Evolutionary conservation across 1,284 basidiomycete species (phyloP).

Genomic region (Moesziomyces antarcticus): DNA sequence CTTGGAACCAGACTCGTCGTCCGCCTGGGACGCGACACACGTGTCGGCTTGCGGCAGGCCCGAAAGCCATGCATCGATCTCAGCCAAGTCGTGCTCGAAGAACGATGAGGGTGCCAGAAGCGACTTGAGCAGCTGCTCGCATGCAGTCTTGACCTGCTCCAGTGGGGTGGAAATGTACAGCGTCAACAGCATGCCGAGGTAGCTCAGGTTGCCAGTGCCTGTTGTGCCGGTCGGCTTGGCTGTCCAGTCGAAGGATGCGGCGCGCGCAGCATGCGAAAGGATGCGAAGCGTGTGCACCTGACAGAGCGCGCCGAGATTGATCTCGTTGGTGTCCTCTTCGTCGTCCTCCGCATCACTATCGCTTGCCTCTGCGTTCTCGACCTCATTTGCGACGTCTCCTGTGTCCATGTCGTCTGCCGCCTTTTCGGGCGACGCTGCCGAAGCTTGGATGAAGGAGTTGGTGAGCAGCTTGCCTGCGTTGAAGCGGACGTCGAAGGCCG

Average conservation of each 20-base stretch:
- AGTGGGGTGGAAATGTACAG: slow-evolving; percentile 35
- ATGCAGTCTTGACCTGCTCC: slow-evolving; percentile 36
- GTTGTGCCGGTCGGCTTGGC: slow-evolving; percentile 74
- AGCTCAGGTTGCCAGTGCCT: slow-evolving; percentile 69
- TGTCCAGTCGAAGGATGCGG: slow-evolving; percentile 72
- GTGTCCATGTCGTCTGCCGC: slow-evolving; percentile 1
- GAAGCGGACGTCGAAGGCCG: slow-evolving; percentile 82
- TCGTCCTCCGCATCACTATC: slow-evolving; percentile 54
- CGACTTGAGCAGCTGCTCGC: slow-evolving; percentile 34
- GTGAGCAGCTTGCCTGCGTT: slow-evolving; percentile 84
- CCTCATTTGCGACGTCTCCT: background rate
- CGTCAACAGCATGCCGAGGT: slow-evolving; percentile 49
- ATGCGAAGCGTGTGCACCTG: slow-evolving; percentile 81
- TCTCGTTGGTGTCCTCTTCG: slow-evolving; percentile 67
- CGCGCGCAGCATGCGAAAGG: slow-evolving; percentile 37
- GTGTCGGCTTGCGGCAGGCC: slow-evolving; percentile 71
- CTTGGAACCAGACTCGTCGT: slow-evolving; percentile 1
- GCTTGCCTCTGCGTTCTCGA: slow-evolving; percentile 37
- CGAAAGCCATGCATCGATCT: slow-evolving; percentile 81
- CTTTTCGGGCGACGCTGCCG: background rate
- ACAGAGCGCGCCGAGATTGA: slow-evolving; percentile 74
- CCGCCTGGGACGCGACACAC: background rate
- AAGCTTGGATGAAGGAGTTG: slow-evolving; percentile 69
- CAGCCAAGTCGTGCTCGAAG: slow-evolving; percentile 82
- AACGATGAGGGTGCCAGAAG: slow-evolving; percentile 76